phyloP scores from a whole-genome alignment of 2,329 filamentous ascomycete genomes.

The Phialemonium atrogriseum region DNA sequence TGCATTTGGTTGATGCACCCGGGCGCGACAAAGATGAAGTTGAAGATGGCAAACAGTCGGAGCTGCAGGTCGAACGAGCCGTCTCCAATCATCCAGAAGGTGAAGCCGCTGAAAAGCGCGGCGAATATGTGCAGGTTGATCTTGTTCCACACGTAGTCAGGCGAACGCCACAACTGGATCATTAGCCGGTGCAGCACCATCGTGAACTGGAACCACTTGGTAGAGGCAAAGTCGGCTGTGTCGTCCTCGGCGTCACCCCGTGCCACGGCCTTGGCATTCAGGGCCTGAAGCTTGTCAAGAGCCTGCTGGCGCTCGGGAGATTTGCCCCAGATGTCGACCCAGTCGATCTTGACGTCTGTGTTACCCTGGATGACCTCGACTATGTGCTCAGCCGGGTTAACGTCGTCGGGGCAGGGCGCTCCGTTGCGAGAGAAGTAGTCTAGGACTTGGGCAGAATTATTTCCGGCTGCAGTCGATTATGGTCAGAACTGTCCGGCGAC shows the following conservation, averaged over 20 bases:
- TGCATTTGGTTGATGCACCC: constrained; percentile 72
- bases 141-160: constrained; percentile 53
- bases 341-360: constrained; percentile 1
- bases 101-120: constrained; percentile 62
- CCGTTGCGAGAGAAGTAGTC: background rate
- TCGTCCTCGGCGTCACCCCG: background rate
- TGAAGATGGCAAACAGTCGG: constrained; percentile 67
- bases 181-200: constrained; percentile 1
- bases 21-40: constrained; percentile 66
- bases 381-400: background rate
- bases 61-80: constrained; percentile 58
- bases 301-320: constrained; percentile 1
- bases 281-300: constrained; percentile 1
- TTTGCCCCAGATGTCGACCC: background rate
- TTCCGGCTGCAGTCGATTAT: background rate
- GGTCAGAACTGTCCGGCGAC: no score
- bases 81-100: constrained; percentile 55
- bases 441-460: background rate
- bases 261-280: background rate
- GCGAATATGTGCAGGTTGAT: constrained; percentile 54
- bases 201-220: constrained; percentile 1
- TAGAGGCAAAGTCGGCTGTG: background rate
- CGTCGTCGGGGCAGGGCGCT: constrained; percentile 1
- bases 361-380: constrained; percentile 2
- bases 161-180: background rate